These are phyloP conservation scores for Verticillium albo-atrum DNA, from an alignment of 2,329 filamentous ascomycete species.

Conservation along the genomic window DNA sequence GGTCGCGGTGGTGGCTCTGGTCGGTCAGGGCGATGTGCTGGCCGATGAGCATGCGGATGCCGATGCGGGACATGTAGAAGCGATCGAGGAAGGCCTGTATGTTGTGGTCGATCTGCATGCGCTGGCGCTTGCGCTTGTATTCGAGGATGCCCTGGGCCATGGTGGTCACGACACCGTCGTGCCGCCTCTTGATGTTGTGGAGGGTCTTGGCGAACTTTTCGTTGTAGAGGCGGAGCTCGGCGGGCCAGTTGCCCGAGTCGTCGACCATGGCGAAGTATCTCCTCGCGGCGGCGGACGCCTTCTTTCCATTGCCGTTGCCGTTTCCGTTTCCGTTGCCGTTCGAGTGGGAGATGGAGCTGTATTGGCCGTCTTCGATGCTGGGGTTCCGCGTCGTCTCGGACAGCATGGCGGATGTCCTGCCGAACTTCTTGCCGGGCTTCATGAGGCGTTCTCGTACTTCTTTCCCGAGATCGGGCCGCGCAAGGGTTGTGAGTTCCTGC, in stretches of 20 bases:
- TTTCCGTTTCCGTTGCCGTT: slow-evolving; percentile 39
- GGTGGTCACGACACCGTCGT: slow-evolving; percentile 96
- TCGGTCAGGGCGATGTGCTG: slow-evolving; percentile 97
- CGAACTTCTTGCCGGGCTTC: slow-evolving; percentile 52
- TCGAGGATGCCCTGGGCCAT: slow-evolving; percentile 97
- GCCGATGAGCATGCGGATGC: slow-evolving; percentile 97
- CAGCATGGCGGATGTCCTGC: slow-evolving; percentile 62
- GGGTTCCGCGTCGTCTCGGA: slow-evolving; percentile 86
- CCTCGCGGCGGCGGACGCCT: slow-evolving; percentile 49
- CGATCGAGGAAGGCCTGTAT: slow-evolving; percentile 97
- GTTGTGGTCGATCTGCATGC: slow-evolving; percentile 96
- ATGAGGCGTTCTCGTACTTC: slow-evolving; percentile 79
- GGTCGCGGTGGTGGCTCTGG: slow-evolving; percentile 82
- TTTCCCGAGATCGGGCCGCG: slow-evolving; percentile 68
- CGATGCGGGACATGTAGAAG: slow-evolving; percentile 99
- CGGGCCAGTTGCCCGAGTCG: slow-evolving; percentile 84
- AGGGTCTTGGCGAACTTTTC: slow-evolving; percentile 82
- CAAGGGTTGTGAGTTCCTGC: slow-evolving; percentile 86
- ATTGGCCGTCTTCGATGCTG: slow-evolving; percentile 80
- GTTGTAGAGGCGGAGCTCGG: slow-evolving; percentile 92
- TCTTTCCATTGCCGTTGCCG: slow-evolving; percentile 39
- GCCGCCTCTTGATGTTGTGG: slow-evolving; percentile 89
- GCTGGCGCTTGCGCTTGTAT: slow-evolving; percentile 93
- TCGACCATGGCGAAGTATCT: slow-evolving; percentile 92
- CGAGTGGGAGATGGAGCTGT: slow-evolving; percentile 46